These are phyloP conservation scores for Rhizopogon salebrosus DNA, from an alignment of 768 basidiomycete genomes.

Conservation along the genomic window DNA sequence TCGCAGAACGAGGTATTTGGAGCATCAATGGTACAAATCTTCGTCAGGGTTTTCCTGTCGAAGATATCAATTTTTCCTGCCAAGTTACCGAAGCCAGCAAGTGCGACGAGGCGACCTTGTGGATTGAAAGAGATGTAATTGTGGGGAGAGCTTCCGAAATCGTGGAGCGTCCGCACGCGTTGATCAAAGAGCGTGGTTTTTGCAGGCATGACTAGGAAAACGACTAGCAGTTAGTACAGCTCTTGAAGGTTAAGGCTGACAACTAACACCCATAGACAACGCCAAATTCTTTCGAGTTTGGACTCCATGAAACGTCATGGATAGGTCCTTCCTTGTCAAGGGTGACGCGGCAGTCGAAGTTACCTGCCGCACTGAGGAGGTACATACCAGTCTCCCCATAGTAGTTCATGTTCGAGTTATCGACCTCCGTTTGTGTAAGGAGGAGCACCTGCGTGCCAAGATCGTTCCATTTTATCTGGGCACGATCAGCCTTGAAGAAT, in stretches of 20 bases:
- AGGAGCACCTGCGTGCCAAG: constrained; percentile 90
- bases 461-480: constrained; percentile 93
- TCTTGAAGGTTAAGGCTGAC: not conserved
- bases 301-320: constrained; percentile 94
- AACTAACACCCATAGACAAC: constrained; percentile 94
- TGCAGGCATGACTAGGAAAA: constrained; percentile 80
- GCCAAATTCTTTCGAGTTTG: constrained; percentile 94
- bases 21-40: constrained; percentile 77
- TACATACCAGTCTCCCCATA: constrained; percentile 91
- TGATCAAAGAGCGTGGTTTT: constrained; percentile 90
- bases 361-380: constrained; percentile 75
- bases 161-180: constrained; percentile 80
- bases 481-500: constrained; percentile 89
- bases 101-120: constrained; percentile 80
- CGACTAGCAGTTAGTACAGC: not conserved
- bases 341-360: constrained; percentile 85
- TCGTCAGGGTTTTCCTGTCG: constrained; percentile 81
- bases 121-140: constrained; percentile 96
- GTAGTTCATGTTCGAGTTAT: constrained; percentile 95
- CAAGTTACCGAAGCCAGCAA: constrained; percentile 96
- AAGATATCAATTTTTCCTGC: constrained; percentile 91
- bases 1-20: constrained; percentile 93
- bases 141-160: constrained; percentile 84
- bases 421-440: constrained; percentile 93
- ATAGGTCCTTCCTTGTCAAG: constrained; percentile 97